A percentile compares a stretch with the other conserved stretches of the same genome.
Conservation (phyloP, 2,329 filamentous ascomycete species). For the Ceratocystis alfenasii region DNA sequence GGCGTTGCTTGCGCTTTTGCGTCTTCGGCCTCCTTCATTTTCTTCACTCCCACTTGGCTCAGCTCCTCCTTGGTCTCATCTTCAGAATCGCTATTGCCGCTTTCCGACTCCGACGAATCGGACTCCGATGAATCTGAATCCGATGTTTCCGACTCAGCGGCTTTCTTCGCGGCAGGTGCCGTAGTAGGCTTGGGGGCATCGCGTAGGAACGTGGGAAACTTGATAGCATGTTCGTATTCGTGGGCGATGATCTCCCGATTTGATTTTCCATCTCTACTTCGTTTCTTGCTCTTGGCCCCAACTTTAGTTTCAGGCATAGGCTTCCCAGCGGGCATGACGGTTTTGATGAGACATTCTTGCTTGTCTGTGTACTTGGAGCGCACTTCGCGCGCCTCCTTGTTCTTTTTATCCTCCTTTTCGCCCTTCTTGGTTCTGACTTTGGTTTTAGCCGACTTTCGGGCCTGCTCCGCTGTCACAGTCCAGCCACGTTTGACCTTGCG, state of each 20-base stretch:
- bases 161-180: conserved; percentile 24
- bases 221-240: conserved; percentile 77
- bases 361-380: conserved; percentile 71
- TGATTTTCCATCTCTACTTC: conserved; percentile 44
- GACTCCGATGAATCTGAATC: conserved; percentile 15
- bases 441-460: conserved; percentile 37
- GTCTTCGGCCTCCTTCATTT: not conserved
- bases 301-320: conserved; percentile 33
- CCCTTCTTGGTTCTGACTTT: conserved; percentile 31
- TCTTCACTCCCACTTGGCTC: conserved; percentile 23
- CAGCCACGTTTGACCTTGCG: conserved; percentile 81
- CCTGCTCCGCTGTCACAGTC: conserved; percentile 54
- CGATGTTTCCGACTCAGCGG: conserved; percentile 24
- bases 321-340: conserved; percentile 47
- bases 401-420: conserved; percentile 37
- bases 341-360: conserved; percentile 75
- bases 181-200: conserved; percentile 28
- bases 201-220: conserved; percentile 72
- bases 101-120: conserved; percentile 14
- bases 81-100: conserved; percentile 13
- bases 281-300: conserved; percentile 44
- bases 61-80: not conserved
- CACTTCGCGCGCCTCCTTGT: conserved; percentile 44
- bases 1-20: not conserved
- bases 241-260: conserved; percentile 57